phyloP scores from a whole-genome alignment of 2,329 filamentous ascomycete species.

The Ophiostoma ips region DNA sequence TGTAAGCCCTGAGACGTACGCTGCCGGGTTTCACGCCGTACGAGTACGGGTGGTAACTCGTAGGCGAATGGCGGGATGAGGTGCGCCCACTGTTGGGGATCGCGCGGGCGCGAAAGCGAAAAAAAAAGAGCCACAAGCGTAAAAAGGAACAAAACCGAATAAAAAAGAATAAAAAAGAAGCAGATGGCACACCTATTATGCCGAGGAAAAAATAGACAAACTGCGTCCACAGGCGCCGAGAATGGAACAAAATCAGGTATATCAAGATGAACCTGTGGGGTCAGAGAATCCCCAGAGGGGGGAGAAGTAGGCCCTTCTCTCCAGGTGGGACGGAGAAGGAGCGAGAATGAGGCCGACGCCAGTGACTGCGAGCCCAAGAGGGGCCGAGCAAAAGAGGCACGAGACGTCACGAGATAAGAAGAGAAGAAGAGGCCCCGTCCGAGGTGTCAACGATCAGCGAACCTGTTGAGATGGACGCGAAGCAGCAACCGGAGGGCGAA shows the following conservation, averaged over 20 bases:
- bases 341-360: slow-evolving; percentile 2
- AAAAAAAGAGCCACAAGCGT: neutral
- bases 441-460: too few relatives aligned
- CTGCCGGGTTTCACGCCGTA: neutral
- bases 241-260: neutral
- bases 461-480: too few relatives aligned
- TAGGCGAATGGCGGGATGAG: neutral
- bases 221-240: too few relatives aligned
- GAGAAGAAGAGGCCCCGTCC: neutral
- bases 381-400: neutral
- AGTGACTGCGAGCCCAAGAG: neutral
- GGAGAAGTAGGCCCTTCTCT: slow-evolving; percentile 3
- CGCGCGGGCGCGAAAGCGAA: neutral
- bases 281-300: neutral
- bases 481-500: too few relatives aligned
- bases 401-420: neutral
- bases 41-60: neutral
- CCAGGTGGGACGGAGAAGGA: neutral
- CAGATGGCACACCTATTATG: neutral
- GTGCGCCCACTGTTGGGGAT: too few relatives aligned
- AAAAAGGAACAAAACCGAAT: neutral
- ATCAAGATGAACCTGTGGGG: neutral
- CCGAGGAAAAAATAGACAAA: neutral
- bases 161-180: neutral
- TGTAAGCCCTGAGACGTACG: neutral